These are phyloP conservation scores for Tylopilus sp. DNA, from an alignment of 1,284 basidiomycete species.

Conservation along the genomic window DNA sequence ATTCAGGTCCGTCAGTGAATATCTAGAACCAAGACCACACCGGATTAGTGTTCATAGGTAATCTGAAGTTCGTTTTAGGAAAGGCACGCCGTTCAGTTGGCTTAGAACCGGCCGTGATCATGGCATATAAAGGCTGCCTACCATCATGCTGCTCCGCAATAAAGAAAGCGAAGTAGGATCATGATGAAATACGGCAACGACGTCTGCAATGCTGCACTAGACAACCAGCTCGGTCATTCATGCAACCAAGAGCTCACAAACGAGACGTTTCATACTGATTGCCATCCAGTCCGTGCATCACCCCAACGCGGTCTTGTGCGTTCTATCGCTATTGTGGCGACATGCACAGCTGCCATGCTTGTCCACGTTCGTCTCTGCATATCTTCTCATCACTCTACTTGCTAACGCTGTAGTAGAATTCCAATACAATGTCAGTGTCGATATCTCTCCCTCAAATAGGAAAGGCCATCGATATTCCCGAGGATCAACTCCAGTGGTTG, in stretches of 20 bases:
- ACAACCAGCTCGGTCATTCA: conserved; percentile 15
- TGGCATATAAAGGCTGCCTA: no score
- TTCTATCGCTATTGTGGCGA: conserved; percentile 46
- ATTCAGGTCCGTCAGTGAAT: no score
- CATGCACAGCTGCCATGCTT: conserved; percentile 55
- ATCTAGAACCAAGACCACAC: no score
- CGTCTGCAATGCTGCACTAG: conserved; percentile 13
- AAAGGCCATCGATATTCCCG: conserved; percentile 46
- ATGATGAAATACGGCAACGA: conserved; percentile 13
- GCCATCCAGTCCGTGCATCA: neutral
- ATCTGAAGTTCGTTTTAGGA: no score
- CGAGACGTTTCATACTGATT: conserved; percentile 11
- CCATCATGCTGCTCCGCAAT: no score
- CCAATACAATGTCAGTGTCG: conserved; percentile 46
- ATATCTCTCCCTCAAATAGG: conserved; percentile 68
- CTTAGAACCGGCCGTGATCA: no score
- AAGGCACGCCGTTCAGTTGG: no score
- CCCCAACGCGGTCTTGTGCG: conserved; percentile 25
- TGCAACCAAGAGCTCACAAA: conserved; percentile 7
- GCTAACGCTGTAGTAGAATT: conserved; percentile 33
- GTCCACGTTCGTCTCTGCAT: conserved; percentile 45
- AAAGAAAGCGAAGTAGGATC: no score
- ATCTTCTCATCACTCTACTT: neutral
- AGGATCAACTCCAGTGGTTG: conserved; percentile 66
- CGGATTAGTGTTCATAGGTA: no score